Evolutionary conservation across 805 yeast genomes (phyloP).

Genomic region (Cyberlindnera xylosilytica): DNA sequence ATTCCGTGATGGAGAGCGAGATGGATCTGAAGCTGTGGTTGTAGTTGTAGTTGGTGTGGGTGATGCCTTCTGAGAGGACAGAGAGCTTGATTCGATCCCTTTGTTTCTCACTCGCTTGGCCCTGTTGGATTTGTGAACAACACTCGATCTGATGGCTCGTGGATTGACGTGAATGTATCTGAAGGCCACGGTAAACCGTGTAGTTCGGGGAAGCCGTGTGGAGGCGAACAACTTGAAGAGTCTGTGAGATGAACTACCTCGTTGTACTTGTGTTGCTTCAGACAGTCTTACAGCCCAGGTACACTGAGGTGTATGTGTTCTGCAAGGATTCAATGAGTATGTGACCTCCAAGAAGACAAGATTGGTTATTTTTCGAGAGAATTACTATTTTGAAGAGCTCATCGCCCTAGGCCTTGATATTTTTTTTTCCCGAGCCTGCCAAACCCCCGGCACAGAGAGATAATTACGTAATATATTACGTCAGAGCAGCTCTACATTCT

Average conservation of each 20-base stretch:
- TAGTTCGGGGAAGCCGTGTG: neutral
- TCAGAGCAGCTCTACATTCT: too few species aligned
- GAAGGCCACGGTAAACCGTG: constrained; percentile 16
- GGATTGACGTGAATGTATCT: constrained; percentile 9
- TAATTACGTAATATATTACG: too few species aligned
- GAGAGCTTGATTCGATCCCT: too few species aligned
- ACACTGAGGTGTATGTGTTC: too few species aligned
- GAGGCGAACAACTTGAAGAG: constrained; percentile 5
- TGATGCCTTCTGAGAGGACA: neutral
- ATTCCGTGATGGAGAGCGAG: neutral
- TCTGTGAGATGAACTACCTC: neutral
- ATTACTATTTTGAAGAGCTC: neutral
- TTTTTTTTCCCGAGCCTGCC: too few species aligned
- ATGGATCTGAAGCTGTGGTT: neutral
- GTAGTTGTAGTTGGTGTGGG: neutral
- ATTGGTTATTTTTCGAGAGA: too few species aligned
- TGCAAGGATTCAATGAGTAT: too few species aligned
- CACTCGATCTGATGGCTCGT: neutral
- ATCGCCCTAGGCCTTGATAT: too few species aligned
- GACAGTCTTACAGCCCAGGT: too few species aligned
- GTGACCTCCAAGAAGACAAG: too few species aligned
- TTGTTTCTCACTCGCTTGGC: neutral
- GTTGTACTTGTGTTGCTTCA: too few species aligned
- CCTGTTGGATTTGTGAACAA: neutral
- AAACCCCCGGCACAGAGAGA: too few species aligned